Conservation (phyloP, 108 stramenopile species). For the Aurantiochytrium sp. region DNA sequence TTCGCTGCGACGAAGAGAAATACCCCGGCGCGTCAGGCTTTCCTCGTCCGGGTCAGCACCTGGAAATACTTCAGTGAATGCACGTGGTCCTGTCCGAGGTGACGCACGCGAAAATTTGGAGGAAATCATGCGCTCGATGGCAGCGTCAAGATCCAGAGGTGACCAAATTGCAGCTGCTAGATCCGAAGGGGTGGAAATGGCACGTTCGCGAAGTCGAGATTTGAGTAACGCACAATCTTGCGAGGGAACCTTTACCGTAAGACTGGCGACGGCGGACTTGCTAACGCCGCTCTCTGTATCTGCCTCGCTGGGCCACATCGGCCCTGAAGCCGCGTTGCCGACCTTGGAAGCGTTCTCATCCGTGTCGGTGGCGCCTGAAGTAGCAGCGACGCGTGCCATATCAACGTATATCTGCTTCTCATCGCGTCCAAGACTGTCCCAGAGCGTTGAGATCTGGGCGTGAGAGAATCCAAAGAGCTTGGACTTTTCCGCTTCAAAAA, state of each 20-base stretch:
- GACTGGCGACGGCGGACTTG: neutral
- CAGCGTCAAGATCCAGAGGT: neutral
- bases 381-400: neutral
- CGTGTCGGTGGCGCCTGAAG: neutral
- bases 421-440: neutral
- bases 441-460: neutral
- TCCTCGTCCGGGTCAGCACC: neutral
- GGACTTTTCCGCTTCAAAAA: neutral
- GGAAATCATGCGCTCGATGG: neutral
- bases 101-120: neutral
- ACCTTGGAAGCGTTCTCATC: too few species aligned
- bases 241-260: neutral
- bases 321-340: neutral
- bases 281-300: neutral
- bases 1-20: neutral
- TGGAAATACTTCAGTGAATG: neutral
- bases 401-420: neutral
- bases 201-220: neutral
- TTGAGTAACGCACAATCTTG: neutral
- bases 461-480: neutral
- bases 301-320: neutral
- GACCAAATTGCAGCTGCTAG: neutral
- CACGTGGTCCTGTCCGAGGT: too few species aligned
- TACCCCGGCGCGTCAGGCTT: neutral
- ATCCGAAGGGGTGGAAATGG: neutral